Evolutionary conservation across 1,139 yeast genomes (phyloP), one percentile per base, ranked within the genome.

Genomic region (Yamadazyma spencermartinsiae): DNA sequence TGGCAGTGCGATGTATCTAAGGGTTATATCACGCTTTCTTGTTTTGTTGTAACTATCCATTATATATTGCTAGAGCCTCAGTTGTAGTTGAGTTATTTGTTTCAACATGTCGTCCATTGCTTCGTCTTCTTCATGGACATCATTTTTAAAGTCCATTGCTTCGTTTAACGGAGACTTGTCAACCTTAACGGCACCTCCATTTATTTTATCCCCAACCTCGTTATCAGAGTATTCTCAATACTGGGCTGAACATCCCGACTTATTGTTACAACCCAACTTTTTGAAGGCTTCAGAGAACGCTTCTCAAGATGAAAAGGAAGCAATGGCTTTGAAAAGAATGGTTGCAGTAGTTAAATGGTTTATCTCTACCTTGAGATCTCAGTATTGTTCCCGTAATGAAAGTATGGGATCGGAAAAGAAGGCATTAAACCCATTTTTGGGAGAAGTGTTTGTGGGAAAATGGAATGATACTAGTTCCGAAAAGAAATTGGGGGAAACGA

Each of bases 101-200:
- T 8, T 19, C 12, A 37, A 4, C 13, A 58, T 57, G 60, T 47
- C 61, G 18, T 45, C 45, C 24, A 51, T 51, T 35, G 64, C 69
- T 9, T 56, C 58, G 21, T 61, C 79, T 14, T 60, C 77, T 19
- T 72, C 86, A 11, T 88, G 96, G 96, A 82, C 94, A 15, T 79
- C 90, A 16, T 90, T 92, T 61, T 74, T 92, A 52, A 87, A 88
- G 65, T 87, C 96, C 39, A 80, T 92, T 54, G 95, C 97, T 29
- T 80, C 95, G 11, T 92, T 87, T 65, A 89, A 90, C 52, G 98
- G 98, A 30, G 98, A 92, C 60, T 70, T 92, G 50, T 86, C 96
- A 13, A 82, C 96, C 2, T 69, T 92, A 56, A 89, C 98, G 2
- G 98, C 98, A 2, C 98, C 98, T 19, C 97, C 98, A n/a, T 92